A percentile compares a stretch with the other conserved stretches of the same genome.
Evolutionary conservation across 202 grass and related monocot species (phyloP).

Genomic region (Panicum hallii): DNA sequence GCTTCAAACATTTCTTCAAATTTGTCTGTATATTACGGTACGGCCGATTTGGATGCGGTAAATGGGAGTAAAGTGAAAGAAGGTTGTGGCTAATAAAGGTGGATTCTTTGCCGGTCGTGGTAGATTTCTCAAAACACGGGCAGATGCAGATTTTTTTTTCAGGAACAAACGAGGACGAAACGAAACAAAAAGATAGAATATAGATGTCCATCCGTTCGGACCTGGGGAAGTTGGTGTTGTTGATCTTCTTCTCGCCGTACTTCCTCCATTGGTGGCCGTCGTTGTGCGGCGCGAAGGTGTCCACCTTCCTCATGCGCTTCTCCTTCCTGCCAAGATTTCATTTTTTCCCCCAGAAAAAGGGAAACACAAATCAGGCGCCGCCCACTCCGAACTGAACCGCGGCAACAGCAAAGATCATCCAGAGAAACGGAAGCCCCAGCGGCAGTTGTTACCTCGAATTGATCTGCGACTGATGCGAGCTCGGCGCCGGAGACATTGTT

Average conservation of each 20-base stretch:
- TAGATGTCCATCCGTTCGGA: not conserved
- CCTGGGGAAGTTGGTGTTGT: conserved; percentile 71
- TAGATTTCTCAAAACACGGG: not conserved
- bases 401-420: not conserved
- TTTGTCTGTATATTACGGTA: not conserved
- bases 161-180: not conserved
- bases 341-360: not conserved
- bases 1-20: not conserved
- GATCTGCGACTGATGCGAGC: conserved; percentile 45
- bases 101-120: not conserved
- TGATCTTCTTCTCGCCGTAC: conserved; percentile 90
- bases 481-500: conserved; percentile 65
- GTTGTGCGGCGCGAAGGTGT: conserved; percentile 71
- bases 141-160: conserved; percentile 16
- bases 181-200: not conserved
- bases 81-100: not conserved
- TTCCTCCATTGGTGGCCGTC: conserved; percentile 84
- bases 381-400: conserved; percentile 13
- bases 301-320: conserved; percentile 59
- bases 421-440: not conserved
- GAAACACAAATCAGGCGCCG: conserved; percentile 5
- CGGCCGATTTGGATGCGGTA: conserved; percentile 8
- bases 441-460: conserved; percentile 46
- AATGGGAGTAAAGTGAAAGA: conserved; percentile 3
- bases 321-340: conserved; percentile 54